Evolutionary conservation across 805 yeast genomes (phyloP).

Genomic region (Saccharomyces mikatae): DNA sequence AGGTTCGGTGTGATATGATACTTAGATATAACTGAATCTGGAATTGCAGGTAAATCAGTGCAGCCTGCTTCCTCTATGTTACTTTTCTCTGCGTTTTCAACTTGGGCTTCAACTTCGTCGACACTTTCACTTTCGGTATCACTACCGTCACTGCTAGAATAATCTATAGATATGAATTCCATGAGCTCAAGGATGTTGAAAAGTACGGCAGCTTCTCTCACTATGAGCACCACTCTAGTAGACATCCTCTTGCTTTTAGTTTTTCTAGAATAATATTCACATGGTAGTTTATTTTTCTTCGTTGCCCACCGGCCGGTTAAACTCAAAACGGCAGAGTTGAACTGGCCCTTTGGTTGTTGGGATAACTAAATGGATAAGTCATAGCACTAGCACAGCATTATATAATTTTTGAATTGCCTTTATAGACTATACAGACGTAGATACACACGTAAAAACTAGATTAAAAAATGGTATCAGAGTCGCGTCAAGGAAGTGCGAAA

Average conservation of each 20-base stretch:
- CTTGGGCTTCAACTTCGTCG: neutral
- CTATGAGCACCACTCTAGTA: neutral
- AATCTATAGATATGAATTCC: conserved; percentile 13
- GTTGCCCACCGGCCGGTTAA: neutral
- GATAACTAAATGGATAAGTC: neutral
- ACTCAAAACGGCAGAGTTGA: neutral
- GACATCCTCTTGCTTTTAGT: neutral
- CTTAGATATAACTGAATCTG: conserved; percentile 17
- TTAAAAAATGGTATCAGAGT: neutral
- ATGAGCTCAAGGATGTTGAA: conserved; percentile 2
- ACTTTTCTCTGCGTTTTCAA: neutral
- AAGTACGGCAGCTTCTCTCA: neutral
- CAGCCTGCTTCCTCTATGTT: neutral
- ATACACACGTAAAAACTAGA: neutral
- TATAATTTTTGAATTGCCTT: neutral
- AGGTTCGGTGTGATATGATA: conserved; percentile 20
- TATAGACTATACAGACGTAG: neutral
- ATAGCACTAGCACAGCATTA: neutral
- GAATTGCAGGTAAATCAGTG: conserved; percentile 12
- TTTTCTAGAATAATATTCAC: neutral
- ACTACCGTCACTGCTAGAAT: conserved; percentile 9
- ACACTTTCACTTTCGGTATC: conserved; percentile 12
- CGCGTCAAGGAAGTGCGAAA: neutral
- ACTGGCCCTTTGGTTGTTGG: neutral
- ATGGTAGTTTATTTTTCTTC: neutral